Evolutionary conservation across 306 rosid species (phyloP).

Genomic region (cucumber (Cucumis sativus)): DNA sequence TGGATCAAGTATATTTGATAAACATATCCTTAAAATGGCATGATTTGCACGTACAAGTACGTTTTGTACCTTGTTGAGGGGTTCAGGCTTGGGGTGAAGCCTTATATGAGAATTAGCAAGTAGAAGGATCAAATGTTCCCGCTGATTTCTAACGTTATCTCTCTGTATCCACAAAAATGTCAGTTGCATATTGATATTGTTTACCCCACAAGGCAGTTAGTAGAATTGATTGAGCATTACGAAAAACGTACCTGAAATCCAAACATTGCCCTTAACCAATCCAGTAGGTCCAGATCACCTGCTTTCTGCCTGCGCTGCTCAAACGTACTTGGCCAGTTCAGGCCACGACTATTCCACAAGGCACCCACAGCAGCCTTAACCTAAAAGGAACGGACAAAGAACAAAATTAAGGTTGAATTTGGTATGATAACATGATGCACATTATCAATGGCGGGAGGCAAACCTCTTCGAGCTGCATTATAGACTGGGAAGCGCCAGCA

Average conservation of each 20-base stretch:
- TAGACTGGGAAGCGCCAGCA: conserved; percentile 90
- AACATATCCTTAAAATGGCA: neutral
- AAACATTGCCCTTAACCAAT: conserved; percentile 94
- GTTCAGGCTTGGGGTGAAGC: conserved; percentile 89
- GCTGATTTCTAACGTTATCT: conserved; percentile 93
- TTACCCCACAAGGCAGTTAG: neutral
- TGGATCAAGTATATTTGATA: neutral
- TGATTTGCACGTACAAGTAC: conserved; percentile 1
- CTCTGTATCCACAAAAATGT: conserved; percentile 41
- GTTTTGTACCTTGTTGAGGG: conserved; percentile 68
- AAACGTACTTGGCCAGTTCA: conserved; percentile 74
- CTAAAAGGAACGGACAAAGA: conserved; percentile 25
- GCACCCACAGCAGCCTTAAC: conserved; percentile 87
- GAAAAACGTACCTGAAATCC: conserved; percentile 71
- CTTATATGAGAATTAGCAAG: conserved; percentile 81
- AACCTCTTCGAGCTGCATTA: conserved; percentile 98
- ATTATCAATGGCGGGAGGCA: neutral
- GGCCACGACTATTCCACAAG: conserved; percentile 63
- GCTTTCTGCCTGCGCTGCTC: conserved; percentile 71
- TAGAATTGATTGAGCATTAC: neutral
- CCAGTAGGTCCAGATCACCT: conserved; percentile 79
- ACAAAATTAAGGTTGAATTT: conserved; percentile 9
- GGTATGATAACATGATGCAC: neutral
- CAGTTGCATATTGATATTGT: conserved; percentile 5
- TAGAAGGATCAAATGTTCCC: conserved; percentile 85